Conservation (phyloP, 2,329 filamentous ascomycete species). For the Cytospora piceae region DNA sequence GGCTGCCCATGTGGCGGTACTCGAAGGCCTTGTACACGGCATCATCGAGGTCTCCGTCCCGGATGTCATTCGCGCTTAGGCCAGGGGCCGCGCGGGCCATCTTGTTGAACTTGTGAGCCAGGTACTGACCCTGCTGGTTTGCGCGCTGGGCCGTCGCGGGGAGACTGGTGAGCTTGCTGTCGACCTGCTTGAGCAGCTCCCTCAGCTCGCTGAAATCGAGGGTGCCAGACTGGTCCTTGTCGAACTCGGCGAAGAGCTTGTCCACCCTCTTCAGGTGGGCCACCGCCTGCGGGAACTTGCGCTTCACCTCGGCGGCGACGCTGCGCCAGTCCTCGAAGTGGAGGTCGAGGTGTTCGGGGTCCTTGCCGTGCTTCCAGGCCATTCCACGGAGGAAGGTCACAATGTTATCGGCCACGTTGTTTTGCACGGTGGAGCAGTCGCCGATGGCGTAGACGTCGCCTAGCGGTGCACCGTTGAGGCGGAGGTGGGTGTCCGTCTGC, state of each 20-base stretch:
- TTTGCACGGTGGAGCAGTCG: slow-evolving; percentile 95
- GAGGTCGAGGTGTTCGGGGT: slow-evolving; percentile 85
- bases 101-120: slow-evolving; percentile 93
- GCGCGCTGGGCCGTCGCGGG: slow-evolving; percentile 95
- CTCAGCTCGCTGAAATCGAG: slow-evolving; percentile 91
- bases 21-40: slow-evolving; percentile 93
- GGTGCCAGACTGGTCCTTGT: slow-evolving; percentile 89
- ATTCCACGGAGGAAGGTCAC: slow-evolving; percentile 86
- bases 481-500: slow-evolving; percentile 92
- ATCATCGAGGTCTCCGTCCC: slow-evolving; percentile 88
- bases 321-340: slow-evolving; percentile 86
- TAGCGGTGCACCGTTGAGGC: slow-evolving; percentile 83
- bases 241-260: slow-evolving; percentile 87
- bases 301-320: slow-evolving; percentile 81
- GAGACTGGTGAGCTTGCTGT: slow-evolving; percentile 89
- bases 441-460: slow-evolving; percentile 97
- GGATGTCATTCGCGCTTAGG: slow-evolving; percentile 76
- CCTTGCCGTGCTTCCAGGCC: slow-evolving; percentile 88
- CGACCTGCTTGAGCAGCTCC: slow-evolving; percentile 88
- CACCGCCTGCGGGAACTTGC: slow-evolving; percentile 87
- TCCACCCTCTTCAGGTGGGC: slow-evolving; percentile 88
- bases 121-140: slow-evolving; percentile 92
- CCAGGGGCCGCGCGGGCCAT: slow-evolving; percentile 78
- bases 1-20: slow-evolving; percentile 86
- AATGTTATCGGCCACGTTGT: slow-evolving; percentile 92